These are phyloP conservation scores for Hyaloperonospora brassicae DNA, from an alignment of 352 stramenopile species.

Conservation along the genomic window DNA sequence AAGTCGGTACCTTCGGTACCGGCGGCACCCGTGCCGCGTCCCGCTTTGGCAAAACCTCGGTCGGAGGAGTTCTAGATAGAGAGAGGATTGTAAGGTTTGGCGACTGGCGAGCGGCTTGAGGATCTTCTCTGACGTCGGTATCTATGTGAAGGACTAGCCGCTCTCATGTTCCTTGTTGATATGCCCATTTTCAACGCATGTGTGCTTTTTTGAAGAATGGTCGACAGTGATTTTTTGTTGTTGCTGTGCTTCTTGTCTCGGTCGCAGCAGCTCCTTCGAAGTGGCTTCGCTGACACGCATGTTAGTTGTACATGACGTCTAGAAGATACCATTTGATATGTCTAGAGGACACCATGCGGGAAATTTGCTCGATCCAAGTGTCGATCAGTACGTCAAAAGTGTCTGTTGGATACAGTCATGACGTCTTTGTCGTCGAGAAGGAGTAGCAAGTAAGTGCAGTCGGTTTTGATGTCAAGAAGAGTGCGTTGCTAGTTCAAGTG, in stretches of 20 bases:
- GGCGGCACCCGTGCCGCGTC: constrained; percentile 20
- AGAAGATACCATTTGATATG: too few species aligned
- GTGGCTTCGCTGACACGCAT: background rate
- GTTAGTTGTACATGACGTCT: too few species aligned
- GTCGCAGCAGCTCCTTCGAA: background rate
- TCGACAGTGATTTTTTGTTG: constrained; percentile 12
- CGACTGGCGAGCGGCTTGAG: constrained; percentile 22
- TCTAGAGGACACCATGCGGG: too few species aligned
- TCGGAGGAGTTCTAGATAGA: constrained; percentile 43
- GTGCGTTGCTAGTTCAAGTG: too few species aligned
- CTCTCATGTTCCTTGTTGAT: constrained; percentile 25
- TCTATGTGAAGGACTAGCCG: constrained; percentile 28
- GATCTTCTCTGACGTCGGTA: constrained; percentile 34
- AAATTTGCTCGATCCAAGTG: too few species aligned
- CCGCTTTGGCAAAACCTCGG: constrained; percentile 17
- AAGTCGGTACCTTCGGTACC: constrained; percentile 17
- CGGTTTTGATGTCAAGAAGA: too few species aligned
- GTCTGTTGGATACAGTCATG: too few species aligned
- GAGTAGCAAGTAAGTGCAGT: too few species aligned
- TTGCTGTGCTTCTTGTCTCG: background rate
- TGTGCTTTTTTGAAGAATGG: constrained; percentile 20
- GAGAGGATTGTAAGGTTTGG: constrained; percentile 15
- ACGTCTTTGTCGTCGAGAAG: too few species aligned
- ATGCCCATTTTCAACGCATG: constrained; percentile 22
- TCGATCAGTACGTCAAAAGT: too few species aligned